Conservation (phyloP, 2,329 filamentous ascomycete species). For the Aureobasidium sp. region DNA sequence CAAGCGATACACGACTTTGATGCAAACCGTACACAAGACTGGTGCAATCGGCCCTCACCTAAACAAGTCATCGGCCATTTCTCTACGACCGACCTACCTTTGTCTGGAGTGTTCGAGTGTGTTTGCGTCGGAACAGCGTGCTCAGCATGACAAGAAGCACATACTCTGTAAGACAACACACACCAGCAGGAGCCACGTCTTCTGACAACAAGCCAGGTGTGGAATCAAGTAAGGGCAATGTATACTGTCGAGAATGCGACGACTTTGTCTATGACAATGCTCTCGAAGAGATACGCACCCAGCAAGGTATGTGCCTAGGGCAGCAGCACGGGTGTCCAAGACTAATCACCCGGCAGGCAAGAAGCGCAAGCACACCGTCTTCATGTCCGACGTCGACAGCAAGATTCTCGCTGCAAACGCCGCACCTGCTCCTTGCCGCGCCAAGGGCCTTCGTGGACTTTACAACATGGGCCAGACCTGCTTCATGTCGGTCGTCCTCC, state of each 20-base stretch:
- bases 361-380: conserved; percentile 52
- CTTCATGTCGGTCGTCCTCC: conserved; percentile 94
- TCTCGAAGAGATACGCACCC: conserved; percentile 63
- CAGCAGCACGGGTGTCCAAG: conserved; percentile 22
- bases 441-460: conserved; percentile 79
- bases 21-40: conserved; percentile 63
- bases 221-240: conserved; percentile 63
- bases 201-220: conserved; percentile 46
- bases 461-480: conserved; percentile 98
- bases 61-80: conserved; percentile 39
- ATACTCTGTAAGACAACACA: conserved; percentile 53
- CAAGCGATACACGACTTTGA: conserved; percentile 61
- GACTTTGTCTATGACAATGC: conserved; percentile 78
- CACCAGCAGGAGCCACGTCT: background rate
- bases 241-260: conserved; percentile 75
- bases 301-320: conserved; percentile 48
- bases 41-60: conserved; percentile 59
- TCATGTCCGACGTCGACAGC: conserved; percentile 56
- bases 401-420: conserved; percentile 74
- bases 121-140: conserved; percentile 55
- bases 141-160: conserved; percentile 63
- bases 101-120: conserved; percentile 66
- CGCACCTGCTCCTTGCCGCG: conserved; percentile 69
- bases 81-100: conserved; percentile 42
- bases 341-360: conserved; percentile 31